phyloP scores from a whole-genome alignment of 352 stramenopile genomes.

The Phytophthora ramorum region DNA sequence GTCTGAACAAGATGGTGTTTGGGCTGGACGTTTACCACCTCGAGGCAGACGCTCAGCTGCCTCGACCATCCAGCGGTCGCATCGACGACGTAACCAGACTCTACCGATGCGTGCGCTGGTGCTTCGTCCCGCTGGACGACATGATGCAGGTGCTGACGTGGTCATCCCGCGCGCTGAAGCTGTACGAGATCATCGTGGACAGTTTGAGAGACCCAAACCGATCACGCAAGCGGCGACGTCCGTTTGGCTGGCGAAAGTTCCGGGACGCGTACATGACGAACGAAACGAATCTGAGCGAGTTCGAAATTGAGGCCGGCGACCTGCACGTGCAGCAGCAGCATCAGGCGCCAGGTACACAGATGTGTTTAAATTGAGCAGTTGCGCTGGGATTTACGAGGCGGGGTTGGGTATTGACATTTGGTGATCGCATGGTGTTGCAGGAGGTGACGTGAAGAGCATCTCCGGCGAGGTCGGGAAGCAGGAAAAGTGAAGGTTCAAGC shows the following conservation, averaged over 20 bases:
- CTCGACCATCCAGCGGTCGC: constrained; percentile 28
- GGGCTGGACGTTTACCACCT: constrained; percentile 15
- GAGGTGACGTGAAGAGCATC: not conserved
- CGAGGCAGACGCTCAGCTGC: constrained; percentile 1
- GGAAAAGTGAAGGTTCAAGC: not conserved
- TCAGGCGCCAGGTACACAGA: constrained; percentile 7
- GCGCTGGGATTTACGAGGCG: constrained; percentile 2
- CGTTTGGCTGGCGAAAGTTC: constrained; percentile 30
- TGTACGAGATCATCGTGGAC: constrained; percentile 61
- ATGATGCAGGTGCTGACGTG: constrained; percentile 57
- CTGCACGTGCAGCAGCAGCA: no score
- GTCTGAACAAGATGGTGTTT: constrained; percentile 53
- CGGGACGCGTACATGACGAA: constrained; percentile 34
- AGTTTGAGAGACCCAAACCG: constrained; percentile 27
- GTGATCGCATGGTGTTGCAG: not conserved
- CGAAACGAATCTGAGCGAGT: constrained; percentile 54
- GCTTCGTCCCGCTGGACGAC: constrained; percentile 56
- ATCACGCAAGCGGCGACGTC: constrained; percentile 23
- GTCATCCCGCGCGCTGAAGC: constrained; percentile 39
- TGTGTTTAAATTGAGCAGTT: constrained; percentile 36
- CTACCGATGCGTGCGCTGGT: constrained; percentile 67
- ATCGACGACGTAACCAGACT: constrained; percentile 47
- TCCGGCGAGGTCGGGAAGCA: not conserved
- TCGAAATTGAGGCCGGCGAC: constrained; percentile 70
- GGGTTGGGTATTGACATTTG: not conserved